phyloP scores from a whole-genome alignment of 2,329 filamentous ascomycete genomes.

The Xylaria arbuscula region DNA sequence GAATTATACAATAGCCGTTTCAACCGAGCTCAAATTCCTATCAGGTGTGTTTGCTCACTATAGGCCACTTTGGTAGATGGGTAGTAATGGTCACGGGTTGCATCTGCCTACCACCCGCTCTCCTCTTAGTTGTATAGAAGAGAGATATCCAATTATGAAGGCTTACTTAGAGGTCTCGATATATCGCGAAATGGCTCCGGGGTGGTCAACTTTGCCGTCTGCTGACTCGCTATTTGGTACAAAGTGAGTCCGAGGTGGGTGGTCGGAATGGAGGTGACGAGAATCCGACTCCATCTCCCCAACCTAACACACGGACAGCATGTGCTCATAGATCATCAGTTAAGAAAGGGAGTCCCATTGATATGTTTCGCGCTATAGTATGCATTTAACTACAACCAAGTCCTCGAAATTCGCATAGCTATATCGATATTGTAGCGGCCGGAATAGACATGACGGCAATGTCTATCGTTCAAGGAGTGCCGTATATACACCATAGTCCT shows the following conservation, averaged over 20 bases:
- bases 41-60: neutral
- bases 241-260: neutral
- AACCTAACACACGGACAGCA: no score
- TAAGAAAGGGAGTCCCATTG: neutral
- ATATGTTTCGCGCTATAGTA: neutral
- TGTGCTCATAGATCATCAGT: no score
- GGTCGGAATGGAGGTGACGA: neutral
- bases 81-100: slow-evolving; percentile 10
- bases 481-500: neutral
- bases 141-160: slow-evolving; percentile 5
- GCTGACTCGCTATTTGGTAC: neutral
- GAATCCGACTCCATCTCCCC: neutral
- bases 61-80: neutral
- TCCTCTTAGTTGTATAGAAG: neutral
- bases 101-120: neutral
- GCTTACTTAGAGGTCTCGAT: neutral
- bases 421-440: neutral
- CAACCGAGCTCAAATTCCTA: slow-evolving; percentile 2
- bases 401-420: neutral
- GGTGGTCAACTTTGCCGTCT: neutral
- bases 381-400: neutral
- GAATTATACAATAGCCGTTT: slow-evolving; percentile 24
- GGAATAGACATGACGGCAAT: neutral
- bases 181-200: neutral
- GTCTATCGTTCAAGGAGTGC: neutral